Conservation (phyloP, 2,329 filamentous ascomycete genomes). For the Ophiostoma himal-ulmi region DNA sequence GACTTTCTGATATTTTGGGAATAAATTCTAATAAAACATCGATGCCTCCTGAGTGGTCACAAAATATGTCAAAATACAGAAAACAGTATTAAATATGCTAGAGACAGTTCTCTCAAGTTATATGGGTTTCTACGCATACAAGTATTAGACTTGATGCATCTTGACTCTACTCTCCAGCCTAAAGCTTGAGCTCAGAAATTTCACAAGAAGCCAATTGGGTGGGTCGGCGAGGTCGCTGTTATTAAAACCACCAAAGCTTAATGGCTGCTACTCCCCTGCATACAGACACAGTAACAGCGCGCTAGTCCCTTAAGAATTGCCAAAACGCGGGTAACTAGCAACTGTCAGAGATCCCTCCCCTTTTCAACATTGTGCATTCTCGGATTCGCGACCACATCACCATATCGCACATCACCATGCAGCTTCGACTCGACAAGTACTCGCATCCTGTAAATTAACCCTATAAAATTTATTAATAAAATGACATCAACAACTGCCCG, state of each 20-base stretch:
- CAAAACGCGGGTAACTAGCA: slow-evolving; percentile 1
- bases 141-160: background rate
- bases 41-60: background rate
- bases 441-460: background rate
- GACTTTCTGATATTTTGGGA: too few species aligned
- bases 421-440: background rate
- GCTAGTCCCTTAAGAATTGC: background rate
- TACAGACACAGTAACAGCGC: background rate
- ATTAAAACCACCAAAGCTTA: background rate
- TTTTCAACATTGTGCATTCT: background rate
- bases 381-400: background rate
- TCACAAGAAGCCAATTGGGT: slow-evolving; percentile 5
- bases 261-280: background rate
- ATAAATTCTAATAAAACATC: background rate
- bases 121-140: background rate
- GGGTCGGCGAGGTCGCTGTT: background rate
- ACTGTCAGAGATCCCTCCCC: background rate
- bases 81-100: background rate
- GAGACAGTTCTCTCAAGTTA: background rate
- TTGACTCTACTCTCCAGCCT: background rate
- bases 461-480: background rate
- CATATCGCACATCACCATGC: background rate
- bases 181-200: background rate
- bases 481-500: slow-evolving; percentile 11
- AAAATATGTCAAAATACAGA: background rate